These are phyloP conservation scores for Aspergillus arachidicola DNA, from an alignment of 2,329 filamentous ascomycete genomes.

Conservation along the genomic window DNA sequence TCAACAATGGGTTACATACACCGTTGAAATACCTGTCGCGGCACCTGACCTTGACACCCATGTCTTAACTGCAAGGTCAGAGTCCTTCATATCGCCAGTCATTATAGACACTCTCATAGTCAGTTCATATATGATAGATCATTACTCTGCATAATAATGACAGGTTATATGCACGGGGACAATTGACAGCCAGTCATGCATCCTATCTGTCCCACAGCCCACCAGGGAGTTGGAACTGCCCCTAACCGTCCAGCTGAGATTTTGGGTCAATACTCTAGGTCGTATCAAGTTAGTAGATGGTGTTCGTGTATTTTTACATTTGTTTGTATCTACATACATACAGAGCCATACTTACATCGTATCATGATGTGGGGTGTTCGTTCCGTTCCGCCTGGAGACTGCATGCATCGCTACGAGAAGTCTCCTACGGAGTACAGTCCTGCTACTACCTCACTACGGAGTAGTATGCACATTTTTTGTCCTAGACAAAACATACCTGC, in stretches of 20 bases:
- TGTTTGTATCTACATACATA: conserved; percentile 1
- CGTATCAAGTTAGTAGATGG: neutral
- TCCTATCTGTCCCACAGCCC: neutral
- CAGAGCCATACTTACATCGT: neutral
- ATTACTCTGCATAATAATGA: conserved; percentile 7
- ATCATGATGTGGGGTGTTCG: neutral
- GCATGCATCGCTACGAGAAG: neutral
- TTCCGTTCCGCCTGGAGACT: conserved; percentile 7
- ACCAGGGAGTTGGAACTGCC: neutral
- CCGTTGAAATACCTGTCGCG: neutral
- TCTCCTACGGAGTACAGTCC: neutral
- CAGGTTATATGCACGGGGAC: conserved; percentile 5
- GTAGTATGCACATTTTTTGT: neutral
- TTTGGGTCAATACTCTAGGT: neutral
- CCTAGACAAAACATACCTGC: neutral
- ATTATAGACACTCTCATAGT: neutral
- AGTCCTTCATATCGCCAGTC: neutral
- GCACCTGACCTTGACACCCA: neutral
- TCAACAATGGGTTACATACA: neutral
- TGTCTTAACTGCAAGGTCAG: neutral
- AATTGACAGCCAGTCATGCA: conserved; percentile 1
- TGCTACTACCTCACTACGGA: no score
- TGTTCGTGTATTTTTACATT: neutral
- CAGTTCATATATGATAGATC: conserved; percentile 4
- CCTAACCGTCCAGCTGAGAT: no score